phyloP scores from a whole-genome alignment of 805 yeast species.

The Spathaspora gorwiae region DNA sequence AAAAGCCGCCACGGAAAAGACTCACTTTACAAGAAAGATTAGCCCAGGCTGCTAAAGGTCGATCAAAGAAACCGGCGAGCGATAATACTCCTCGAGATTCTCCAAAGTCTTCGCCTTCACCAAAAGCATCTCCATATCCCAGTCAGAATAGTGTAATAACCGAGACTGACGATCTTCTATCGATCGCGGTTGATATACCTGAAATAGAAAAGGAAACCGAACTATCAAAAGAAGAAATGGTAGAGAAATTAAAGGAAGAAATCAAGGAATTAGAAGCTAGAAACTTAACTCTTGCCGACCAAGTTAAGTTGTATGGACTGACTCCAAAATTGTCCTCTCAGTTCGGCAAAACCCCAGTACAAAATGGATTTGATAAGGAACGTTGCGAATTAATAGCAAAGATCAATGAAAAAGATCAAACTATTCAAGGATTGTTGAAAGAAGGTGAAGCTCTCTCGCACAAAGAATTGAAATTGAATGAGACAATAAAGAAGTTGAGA shows the following conservation, averaged over 20 bases:
- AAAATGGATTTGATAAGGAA: constrained; percentile 6
- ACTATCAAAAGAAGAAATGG: neutral
- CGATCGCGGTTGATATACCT: too few relatives aligned
- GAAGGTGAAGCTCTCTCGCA: constrained; percentile 74
- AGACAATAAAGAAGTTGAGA: constrained; percentile 60
- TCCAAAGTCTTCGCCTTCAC: neutral
- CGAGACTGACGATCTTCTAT: neutral
- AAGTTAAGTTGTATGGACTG: neutral
- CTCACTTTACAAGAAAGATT: constrained; percentile 80
- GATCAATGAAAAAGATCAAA: constrained; percentile 49
- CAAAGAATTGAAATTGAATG: constrained; percentile 65
- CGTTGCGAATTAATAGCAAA: constrained; percentile 21
- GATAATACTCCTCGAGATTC: constrained; percentile 1
- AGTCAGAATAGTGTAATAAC: neutral
- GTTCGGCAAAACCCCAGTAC: neutral
- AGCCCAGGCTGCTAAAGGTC: constrained; percentile 68
- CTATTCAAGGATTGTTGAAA: constrained; percentile 59
- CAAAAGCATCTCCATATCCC: neutral
- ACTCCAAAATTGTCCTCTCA: neutral
- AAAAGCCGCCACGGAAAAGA: constrained; percentile 44
- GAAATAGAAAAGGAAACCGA: neutral
- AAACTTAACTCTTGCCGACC: neutral
- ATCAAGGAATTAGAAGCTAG: constrained; percentile 1
- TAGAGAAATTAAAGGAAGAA: constrained; percentile 2
- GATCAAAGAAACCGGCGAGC: neutral